Base-by-base conservation (phyloP, 345 rosid genomes). In the Physaria fendleri region DNA sequence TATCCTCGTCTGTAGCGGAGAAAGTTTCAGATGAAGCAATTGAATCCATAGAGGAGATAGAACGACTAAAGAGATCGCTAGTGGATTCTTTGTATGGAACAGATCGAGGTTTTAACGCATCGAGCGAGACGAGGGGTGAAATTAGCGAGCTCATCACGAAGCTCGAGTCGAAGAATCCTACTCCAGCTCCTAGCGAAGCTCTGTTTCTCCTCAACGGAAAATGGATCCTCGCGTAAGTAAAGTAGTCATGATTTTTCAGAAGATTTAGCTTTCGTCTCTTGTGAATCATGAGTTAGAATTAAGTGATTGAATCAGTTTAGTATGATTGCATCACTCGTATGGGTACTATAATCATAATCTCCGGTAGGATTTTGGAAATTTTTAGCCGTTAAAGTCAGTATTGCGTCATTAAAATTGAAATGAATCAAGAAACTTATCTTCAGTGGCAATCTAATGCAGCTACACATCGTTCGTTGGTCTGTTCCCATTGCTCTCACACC, bases 171-270 rank as follows among this genome's bases (percentile, higher is more conserved):
- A 84, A 69, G 78, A 92, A 92, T 69, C 98, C 98, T 23, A 88
- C 84, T 1, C 81, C 96, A 0, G 85, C 84, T 0, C 96, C 98
- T 0, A 92, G 91, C 21, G 87, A 88, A 38, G 93, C 96, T 30
- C 60, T 88, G 65, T 43, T 81, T 71, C 76, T 80, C 49, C 93
- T 92, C 76, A 81, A 88, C 39, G 96, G 90, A 59, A 88, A 92
- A 71, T 92, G 98, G 98, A 79, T 86, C 71, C 95, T 92, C 18
- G 87, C 79, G 96, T 92, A 81, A 80, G 90, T 68, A 11, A 4
- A 32, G 5, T 3, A 32, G 9, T 32, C 35, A 10, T 32, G 13
- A 3, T 29, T 29, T 29, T 29, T 29, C 8, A 29, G 33, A 29
- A 29, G 11, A 8, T 32, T 10, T 25, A 25, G 28, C 28, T 25